Evolutionary conservation across 129 eudicot species (phyloP).

Genomic region (Flaveria sonorensis): DNA sequence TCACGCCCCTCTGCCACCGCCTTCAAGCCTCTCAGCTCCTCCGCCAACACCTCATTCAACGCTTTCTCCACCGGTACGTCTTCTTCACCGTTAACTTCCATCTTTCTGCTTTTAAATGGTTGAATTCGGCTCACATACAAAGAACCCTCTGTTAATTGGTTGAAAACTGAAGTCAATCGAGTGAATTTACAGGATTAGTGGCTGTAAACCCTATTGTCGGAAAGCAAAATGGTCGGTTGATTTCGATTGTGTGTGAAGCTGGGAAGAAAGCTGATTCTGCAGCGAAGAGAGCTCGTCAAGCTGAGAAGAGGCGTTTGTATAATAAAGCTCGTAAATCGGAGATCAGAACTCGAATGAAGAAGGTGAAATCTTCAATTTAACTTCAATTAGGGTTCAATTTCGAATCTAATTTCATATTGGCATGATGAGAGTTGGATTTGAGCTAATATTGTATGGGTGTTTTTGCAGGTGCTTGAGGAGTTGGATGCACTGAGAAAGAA

Average conservation of each 20-base stretch:
- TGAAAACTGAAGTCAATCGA: not conserved
- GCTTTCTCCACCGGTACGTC: conserved; percentile 61
- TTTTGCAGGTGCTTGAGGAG: conserved; percentile 65
- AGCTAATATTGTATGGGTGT: not conserved
- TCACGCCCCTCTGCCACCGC: conserved; percentile 39
- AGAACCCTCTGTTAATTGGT: not conserved
- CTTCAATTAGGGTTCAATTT: not conserved
- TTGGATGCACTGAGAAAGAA: conserved; percentile 70
- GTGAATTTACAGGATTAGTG: conserved; percentile 48
- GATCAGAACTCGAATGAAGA: conserved; percentile 79
- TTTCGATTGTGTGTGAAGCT: conserved; percentile 74
- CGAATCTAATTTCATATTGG: not conserved
- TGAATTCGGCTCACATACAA: not conserved
- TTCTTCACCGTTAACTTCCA: not conserved
- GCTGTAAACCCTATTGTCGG: conserved; percentile 42
- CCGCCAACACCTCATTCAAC: conserved; percentile 52
- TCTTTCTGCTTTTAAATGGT: not conserved
- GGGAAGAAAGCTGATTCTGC: conserved; percentile 82
- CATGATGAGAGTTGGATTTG: not conserved
- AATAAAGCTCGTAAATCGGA: conserved; percentile 81
- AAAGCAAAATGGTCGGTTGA: conserved; percentile 34
- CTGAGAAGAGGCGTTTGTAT: conserved; percentile 77
- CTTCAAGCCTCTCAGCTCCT: conserved; percentile 61
- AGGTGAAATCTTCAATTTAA: conserved; percentile 42
- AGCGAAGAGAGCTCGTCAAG: conserved; percentile 81